Evolutionary conservation across 768 basidiomycete genomes (phyloP), one percentile per base, ranked within the genome.

Genomic region (Suillus occidentalis): DNA sequence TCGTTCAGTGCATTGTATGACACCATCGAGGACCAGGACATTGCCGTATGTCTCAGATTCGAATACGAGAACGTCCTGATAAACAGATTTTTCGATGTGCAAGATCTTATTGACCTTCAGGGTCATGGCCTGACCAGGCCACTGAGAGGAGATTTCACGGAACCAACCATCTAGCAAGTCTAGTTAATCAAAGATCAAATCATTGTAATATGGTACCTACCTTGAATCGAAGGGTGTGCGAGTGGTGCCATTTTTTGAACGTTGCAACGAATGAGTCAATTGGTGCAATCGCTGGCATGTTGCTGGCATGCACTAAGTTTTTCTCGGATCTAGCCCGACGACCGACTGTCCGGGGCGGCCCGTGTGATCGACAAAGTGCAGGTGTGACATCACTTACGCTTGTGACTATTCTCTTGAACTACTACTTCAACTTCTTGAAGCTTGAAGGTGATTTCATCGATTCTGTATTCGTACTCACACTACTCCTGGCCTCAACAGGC

Each of bases 111-210:
- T 91, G 82, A 99, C 96, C 79, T 94, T 93, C 72, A 99, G 83
- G 61, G 93, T 94, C 94, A 97, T 94, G 60, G 97, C 97, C 80
- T 97, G 95, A 57, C 95, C 96, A 7, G 92, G 95, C 95, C 95
- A 98, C 81, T 98, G 95, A 20, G 92, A 86, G 34, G 92, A 94
- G 71, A 95, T 90, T 80, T 98, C 95, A 66, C 92, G 87, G 83
- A 96, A 98, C 95, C 95, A 97, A 77, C 95, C 95, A 82, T 95
- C 95, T 89, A 55, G 25, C 20, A 53, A 60, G 49, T 3, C 63
- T 4, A 65, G 37, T 61, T 2, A 43, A 34, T 61, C 58, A 80
- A 56, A 42, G 18, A n/a, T 18, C 61, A 43, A 18, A 20, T 5
- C 18, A 25, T 0, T 14, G 9, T 50, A 14, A 55, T 52, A 60